Base-by-base conservation (phyloP, 2,329 filamentous ascomycete species). In the Penicillium sp. region DNA sequence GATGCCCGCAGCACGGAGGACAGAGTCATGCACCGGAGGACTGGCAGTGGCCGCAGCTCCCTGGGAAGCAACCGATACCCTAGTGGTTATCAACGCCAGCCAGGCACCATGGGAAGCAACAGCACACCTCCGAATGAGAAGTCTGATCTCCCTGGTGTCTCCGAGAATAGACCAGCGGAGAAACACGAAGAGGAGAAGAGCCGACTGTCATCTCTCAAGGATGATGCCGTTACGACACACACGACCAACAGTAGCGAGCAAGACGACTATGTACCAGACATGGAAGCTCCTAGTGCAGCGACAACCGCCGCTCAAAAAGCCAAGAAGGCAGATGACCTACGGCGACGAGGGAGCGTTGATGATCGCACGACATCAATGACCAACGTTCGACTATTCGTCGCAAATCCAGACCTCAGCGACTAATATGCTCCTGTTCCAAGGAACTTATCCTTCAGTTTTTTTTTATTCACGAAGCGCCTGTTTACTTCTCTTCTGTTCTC, bases 11-110 rank as follows among this genome's bases (percentile, higher is more conserved):
- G 73, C 63, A 74, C 73, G 8, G 72, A 73, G 10, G 64, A 65
- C 51, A 71, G 71, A 17, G 70, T 70, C 48, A 66, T 76, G 61
- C 84, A 87, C 67, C 80, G 81, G 53, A 79, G 85, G 54, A 83
- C 80, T 2, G 84, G 84, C 48, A 87, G 84, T 62, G 84, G 84
- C 12, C 79, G 84, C 62, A 87, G 84, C 70, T 87, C 84, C 47
- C 72, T 86, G 15, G 80, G 80, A 51, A 81, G 78, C 65, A 74
- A 80, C 68, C 78, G 74, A 62, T 79, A 73, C 65, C 78, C 71
- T 53, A 78, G 74, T 75, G 80, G 73, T 67, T 82, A 76, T 72
- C 81, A 76, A 59, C 71, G 78, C 55, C 69, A 73, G 43, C 71
- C 71, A 43, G 71, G 70, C 47, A 82, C 79, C 51, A 80, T 78